Conservation (phyloP, 2,329 filamentous ascomycete genomes). For the Didymella arachidicola region DNA sequence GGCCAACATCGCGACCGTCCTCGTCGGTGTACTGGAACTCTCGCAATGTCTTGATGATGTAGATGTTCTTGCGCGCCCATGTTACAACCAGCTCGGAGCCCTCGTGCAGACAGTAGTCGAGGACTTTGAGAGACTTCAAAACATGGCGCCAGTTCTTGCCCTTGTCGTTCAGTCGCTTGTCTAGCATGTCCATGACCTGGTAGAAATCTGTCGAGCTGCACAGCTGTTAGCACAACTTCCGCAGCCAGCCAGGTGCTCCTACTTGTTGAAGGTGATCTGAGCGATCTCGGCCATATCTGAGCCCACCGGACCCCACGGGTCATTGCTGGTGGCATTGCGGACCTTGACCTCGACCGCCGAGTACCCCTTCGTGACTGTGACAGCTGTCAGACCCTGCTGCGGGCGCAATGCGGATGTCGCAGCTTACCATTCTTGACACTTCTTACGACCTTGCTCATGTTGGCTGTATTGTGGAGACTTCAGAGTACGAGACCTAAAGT, state of each 20-base stretch:
- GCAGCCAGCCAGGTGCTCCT: slow-evolving; percentile 51
- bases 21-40: slow-evolving; percentile 98
- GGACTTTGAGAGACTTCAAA: slow-evolving; percentile 93
- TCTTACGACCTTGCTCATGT: slow-evolving; percentile 96
- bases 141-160: slow-evolving; percentile 99
- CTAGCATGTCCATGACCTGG: slow-evolving; percentile 99
- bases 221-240: slow-evolving; percentile 36
- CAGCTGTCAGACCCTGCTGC: slow-evolving; percentile 7
- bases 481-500: slow-evolving; percentile 4
- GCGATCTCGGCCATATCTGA: slow-evolving; percentile 99
- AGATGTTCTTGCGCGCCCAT: slow-evolving; percentile 97
- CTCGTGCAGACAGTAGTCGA: slow-evolving; percentile 97
- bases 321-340: slow-evolving; percentile 82
- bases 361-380: slow-evolving; percentile 90
- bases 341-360: slow-evolving; percentile 97
- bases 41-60: slow-evolving; percentile 97
- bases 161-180: slow-evolving; percentile 98
- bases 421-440: slow-evolving; percentile 73
- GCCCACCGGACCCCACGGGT: slow-evolving; percentile 96
- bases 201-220: slow-evolving; percentile 93
- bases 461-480: slow-evolving; percentile 32
- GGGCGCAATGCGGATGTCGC: slow-evolving; percentile 5
- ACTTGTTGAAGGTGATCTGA: slow-evolving; percentile 98
- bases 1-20: slow-evolving; percentile 91
- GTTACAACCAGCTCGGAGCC: slow-evolving; percentile 96